A percentile compares a stretch with the other conserved stretches of the same genome.
These are phyloP conservation scores for Suhomyces chickasaworum DNA, from an alignment of 1,139 yeast species.

Conservation along the genomic window DNA sequence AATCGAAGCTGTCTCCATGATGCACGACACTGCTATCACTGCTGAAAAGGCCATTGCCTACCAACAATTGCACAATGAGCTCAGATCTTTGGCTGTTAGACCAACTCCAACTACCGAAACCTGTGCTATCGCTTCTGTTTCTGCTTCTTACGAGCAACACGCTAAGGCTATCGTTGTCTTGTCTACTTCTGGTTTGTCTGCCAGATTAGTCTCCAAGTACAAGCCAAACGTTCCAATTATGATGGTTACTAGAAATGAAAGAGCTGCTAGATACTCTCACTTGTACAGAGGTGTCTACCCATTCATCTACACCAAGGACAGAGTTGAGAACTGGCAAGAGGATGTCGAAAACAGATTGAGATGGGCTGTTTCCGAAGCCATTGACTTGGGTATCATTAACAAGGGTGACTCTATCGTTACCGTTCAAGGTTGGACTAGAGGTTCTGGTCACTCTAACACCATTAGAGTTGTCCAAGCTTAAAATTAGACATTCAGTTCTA, in stretches of 20 bases:
- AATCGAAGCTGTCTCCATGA: conserved; percentile 94
- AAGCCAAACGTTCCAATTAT: conserved; percentile 97
- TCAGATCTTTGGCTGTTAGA: conserved; percentile 79
- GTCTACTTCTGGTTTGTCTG: conserved; percentile 93
- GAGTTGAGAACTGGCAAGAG: conserved; percentile 87
- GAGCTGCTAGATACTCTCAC: conserved; percentile 93
- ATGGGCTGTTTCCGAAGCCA: conserved; percentile 92
- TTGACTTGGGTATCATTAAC: conserved; percentile 79
- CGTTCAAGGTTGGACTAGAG: conserved; percentile 99
- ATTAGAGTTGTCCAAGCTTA: conserved; percentile 70
- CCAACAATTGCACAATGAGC: conserved; percentile 82
- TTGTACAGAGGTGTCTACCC: conserved; percentile 99
- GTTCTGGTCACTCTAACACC: conserved; percentile 98
- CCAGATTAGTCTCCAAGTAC: conserved; percentile 95
- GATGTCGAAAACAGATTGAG: conserved; percentile 95
- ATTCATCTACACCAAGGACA: conserved; percentile 71
- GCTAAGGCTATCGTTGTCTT: conserved; percentile 97
- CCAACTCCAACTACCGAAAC: conserved; percentile 97
- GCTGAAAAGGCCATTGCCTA: conserved; percentile 98
- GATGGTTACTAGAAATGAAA: conserved; percentile 95
- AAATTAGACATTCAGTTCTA: conserved; percentile 13
- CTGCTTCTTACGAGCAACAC: conserved; percentile 93
- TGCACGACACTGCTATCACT: conserved; percentile 95
- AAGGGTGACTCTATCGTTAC: conserved; percentile 91
- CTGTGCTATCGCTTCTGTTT: conserved; percentile 94